phyloP scores from a whole-genome alignment of 371 early-diverging fungal genomes.

The Umbelopsis sp. region DNA sequence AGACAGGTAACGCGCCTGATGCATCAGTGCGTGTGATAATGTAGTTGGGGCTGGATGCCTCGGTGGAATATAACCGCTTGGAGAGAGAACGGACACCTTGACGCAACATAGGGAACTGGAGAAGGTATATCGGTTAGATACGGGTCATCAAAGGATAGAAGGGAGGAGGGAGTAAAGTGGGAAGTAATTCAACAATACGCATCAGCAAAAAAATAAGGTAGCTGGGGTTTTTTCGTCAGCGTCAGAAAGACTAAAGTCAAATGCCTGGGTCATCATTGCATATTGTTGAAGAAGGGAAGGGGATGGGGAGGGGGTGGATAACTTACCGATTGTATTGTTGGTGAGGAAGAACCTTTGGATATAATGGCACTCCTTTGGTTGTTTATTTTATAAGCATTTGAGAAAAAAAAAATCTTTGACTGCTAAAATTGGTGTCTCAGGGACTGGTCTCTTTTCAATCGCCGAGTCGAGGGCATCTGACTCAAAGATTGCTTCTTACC shows the following conservation, averaged over 20 bases:
- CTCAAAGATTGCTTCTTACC: not conserved
- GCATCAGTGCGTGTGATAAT: conserved; percentile 62
- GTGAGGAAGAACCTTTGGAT: conserved; percentile 4
- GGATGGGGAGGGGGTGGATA: not conserved
- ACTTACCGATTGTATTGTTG: conserved; percentile 20
- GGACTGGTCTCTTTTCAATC: conserved; percentile 7
- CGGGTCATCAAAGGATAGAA: not conserved
- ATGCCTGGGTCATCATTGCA: conserved; percentile 52
- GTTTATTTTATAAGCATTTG: conserved; percentile 15
- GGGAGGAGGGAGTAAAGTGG: not conserved
- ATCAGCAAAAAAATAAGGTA: conserved; percentile 44
- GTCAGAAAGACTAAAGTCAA: conserved; percentile 51
- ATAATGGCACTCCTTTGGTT: not conserved
- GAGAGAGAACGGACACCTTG: not conserved
- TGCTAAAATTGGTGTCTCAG: not conserved
- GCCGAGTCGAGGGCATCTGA: conserved; percentile 1
- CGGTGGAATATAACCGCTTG: conserved; percentile 38
- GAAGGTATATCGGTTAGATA: not conserved
- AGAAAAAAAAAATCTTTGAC: conserved; percentile 18
- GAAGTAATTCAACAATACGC: conserved; percentile 8
- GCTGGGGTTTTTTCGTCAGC: conserved; percentile 52
- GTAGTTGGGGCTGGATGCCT: conserved; percentile 41
- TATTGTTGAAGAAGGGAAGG: conserved; percentile 15
- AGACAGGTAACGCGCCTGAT: conserved; percentile 70
- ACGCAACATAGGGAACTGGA: conserved; percentile 4